Conservation (phyloP, 169 alveolate species). For the Plasmodium gonderi region DNA sequence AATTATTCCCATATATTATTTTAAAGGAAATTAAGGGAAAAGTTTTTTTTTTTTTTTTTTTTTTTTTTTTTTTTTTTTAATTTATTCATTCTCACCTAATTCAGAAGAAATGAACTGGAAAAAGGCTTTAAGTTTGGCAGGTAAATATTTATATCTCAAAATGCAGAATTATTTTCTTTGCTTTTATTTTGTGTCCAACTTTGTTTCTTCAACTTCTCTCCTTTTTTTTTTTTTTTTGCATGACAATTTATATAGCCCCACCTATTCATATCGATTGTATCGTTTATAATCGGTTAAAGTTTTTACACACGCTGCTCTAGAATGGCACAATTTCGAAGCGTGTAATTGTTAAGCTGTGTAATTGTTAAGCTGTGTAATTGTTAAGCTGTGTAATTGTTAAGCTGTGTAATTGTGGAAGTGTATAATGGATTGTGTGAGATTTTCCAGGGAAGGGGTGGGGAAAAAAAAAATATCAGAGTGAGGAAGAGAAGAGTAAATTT, state of each 20-base stretch:
- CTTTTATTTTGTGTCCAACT: neutral
- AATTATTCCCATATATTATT: neutral
- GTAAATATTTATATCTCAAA: neutral
- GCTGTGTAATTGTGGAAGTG: no score
- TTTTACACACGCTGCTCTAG: no score
- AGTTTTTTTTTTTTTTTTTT: neutral
- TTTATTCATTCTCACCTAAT: constrained; percentile 1
- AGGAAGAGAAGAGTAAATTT: no score
- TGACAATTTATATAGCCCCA: neutral
- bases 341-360: no score
- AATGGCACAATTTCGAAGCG: no score
- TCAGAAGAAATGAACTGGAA: constrained; percentile 66
- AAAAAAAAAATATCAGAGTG: neutral
- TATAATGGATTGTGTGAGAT: no score
- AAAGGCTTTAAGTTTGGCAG: constrained; percentile 73
- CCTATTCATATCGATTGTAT: no score
- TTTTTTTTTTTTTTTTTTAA: neutral
- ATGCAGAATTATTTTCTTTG: constrained; percentile 3
- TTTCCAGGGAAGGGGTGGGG: neutral
- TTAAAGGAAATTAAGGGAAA: neutral
- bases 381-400: no score
- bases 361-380: no score
- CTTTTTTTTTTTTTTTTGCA: neutral
- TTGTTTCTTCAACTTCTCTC: neutral
- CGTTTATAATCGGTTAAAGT: no score